Evolutionary conservation across 352 stramenopile genomes (phyloP).

Genomic region (Phytophthora capsici): DNA sequence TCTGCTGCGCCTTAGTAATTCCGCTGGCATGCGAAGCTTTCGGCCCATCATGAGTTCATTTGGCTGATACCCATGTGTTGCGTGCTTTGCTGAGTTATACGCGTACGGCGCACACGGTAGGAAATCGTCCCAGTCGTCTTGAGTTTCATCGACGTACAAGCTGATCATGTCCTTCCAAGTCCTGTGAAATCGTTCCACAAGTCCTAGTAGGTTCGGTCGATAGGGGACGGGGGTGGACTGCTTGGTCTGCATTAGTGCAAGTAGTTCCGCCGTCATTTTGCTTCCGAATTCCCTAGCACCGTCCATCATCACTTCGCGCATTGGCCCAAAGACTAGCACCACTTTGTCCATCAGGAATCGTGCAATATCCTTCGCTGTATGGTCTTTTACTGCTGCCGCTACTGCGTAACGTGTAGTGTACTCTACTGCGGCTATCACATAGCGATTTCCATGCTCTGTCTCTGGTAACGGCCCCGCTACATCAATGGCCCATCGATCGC

Average conservation of each 20-base stretch:
- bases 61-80: background rate
- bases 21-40: background rate
- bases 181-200: slow-evolving; percentile 25
- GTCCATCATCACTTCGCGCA: too few relatives aligned
- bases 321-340: too few relatives aligned
- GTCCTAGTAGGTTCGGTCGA: slow-evolving; percentile 14
- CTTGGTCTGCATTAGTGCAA: slow-evolving; percentile 23
- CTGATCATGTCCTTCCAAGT: slow-evolving; percentile 31
- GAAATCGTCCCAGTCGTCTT: slow-evolving; percentile 30
- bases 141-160: slow-evolving; percentile 11
- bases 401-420: too few relatives aligned
- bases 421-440: slow-evolving; percentile 17
- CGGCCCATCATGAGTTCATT: slow-evolving; percentile 20
- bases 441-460: background rate
- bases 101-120: slow-evolving; percentile 2
- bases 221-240: slow-evolving; percentile 24
- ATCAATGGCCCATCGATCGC: slow-evolving; percentile 14
- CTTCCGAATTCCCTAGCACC: slow-evolving; percentile 1
- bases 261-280: background rate
- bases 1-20: background rate
- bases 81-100: slow-evolving; percentile 3
- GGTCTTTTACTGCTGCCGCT: too few relatives aligned
- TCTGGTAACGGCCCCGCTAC: slow-evolving; percentile 4
- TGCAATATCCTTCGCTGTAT: too few relatives aligned
- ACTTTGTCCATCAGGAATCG: too few relatives aligned